Evolutionary conservation across 768 basidiomycete species (phyloP).

Genomic region (Pholiota conissans): DNA sequence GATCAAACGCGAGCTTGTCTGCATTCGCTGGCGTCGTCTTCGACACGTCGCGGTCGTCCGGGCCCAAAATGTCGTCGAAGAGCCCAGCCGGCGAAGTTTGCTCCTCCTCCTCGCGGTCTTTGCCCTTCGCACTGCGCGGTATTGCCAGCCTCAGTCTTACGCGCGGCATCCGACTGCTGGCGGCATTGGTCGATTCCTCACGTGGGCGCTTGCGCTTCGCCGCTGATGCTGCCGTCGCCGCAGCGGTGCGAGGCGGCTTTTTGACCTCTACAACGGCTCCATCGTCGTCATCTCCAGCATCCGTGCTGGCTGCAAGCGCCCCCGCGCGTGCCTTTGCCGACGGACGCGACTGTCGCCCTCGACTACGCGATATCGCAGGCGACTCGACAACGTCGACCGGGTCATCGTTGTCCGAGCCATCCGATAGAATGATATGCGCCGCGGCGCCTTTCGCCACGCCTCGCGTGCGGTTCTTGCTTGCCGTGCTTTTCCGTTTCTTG

Average conservation of each 20-base stretch:
- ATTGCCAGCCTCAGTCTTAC: constrained; percentile 50
- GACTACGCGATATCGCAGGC: constrained; percentile 16
- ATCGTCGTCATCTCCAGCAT: not conserved
- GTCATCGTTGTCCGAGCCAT: constrained; percentile 26
- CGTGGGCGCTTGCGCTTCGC: not conserved
- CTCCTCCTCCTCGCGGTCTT: constrained; percentile 68
- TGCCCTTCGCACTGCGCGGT: constrained; percentile 61
- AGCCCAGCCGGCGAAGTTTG: constrained; percentile 57
- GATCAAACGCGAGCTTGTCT: constrained; percentile 76
- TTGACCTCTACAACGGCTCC: not conserved
- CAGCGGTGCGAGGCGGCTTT: not conserved
- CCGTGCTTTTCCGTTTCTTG: constrained; percentile 11
- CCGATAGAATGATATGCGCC: constrained; percentile 15
- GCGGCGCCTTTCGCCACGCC: constrained; percentile 32
- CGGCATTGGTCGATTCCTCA: constrained; percentile 26
- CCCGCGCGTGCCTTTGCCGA: constrained; percentile 14
- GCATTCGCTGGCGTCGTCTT: constrained; percentile 59
- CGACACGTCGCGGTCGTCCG: constrained; percentile 68
- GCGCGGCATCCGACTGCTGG: constrained; percentile 29
- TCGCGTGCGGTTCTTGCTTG: constrained; percentile 8
- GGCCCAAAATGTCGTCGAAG: constrained; percentile 80
- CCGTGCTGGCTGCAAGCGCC: not conserved
- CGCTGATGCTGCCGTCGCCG: not conserved
- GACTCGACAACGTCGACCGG: constrained; percentile 28
- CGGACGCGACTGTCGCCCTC: constrained; percentile 22